A percentile compares a stretch with the other conserved stretches of the same genome.
Evolutionary conservation across 176 grass and related monocot genomes (phyloP).

Genomic region (Puya raimondii): DNA sequence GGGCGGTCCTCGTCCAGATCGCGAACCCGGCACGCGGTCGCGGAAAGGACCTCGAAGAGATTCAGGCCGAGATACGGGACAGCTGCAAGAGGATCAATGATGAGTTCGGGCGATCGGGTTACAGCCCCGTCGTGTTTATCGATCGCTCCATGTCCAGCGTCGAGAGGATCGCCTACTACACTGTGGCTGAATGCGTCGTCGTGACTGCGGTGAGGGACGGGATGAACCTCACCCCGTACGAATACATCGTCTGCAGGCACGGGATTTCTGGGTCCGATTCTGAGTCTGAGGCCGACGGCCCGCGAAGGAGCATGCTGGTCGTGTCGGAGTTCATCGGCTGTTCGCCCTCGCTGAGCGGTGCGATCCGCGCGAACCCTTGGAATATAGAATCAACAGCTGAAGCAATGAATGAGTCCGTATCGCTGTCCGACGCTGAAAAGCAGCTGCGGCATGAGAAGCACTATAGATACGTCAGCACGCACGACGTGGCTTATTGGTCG

Average conservation of each 20-base stretch:
- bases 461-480: conserved; percentile 73
- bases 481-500: conserved; percentile 88
- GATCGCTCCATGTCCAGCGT: conserved; percentile 51
- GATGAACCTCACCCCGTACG: conserved; percentile 97
- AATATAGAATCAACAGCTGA: conserved; percentile 77
- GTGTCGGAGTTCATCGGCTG: conserved; percentile 97
- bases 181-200: conserved; percentile 82
- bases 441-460: conserved; percentile 96
- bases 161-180: conserved; percentile 93
- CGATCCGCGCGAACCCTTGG: conserved; percentile 91
- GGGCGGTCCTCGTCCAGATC: conserved; percentile 86
- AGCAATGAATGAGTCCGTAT: conserved; percentile 81
- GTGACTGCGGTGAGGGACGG: conserved; percentile 93
- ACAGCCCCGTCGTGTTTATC: conserved; percentile 80
- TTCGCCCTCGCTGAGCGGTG: conserved; percentile 86
- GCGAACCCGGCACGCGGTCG: conserved; percentile 67
- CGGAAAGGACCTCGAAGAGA: conserved; percentile 62
- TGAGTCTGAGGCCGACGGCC: conserved; percentile 23
- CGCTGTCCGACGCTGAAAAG: conserved; percentile 66
- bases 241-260: conserved; percentile 85
- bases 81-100: conserved; percentile 68
- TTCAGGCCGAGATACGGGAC: conserved; percentile 63
- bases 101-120: conserved; percentile 50
- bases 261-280: conserved; percentile 37
- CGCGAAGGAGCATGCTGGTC: conserved; percentile 86